Evolutionary conservation across 176 grass and related monocot species (phyloP).

Genomic region (Oryza glaberrima): DNA sequence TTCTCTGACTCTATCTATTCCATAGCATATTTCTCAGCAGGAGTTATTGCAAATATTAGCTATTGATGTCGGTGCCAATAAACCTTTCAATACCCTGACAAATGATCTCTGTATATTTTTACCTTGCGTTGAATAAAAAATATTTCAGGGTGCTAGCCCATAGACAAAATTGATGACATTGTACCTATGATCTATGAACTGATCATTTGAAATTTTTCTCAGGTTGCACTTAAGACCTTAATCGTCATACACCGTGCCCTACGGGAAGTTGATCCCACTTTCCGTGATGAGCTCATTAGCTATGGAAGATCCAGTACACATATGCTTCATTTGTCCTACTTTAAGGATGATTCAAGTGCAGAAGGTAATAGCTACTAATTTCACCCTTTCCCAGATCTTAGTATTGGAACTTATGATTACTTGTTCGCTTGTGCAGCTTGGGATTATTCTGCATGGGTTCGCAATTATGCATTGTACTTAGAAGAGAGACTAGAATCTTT

Average conservation of each 20-base stretch:
- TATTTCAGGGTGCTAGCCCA: neutral
- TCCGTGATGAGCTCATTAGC: constrained; percentile 87
- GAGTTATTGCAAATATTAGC: neutral
- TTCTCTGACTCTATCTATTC: neutral
- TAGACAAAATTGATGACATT: neutral
- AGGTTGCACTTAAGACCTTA: constrained; percentile 91
- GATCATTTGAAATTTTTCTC: constrained; percentile 13
- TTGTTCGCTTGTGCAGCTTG: constrained; percentile 64
- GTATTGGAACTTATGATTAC: constrained; percentile 23
- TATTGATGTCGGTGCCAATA: neutral
- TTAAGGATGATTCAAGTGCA: constrained; percentile 94
- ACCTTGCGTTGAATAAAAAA: neutral
- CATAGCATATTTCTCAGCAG: neutral
- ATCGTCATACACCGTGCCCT: constrained; percentile 92
- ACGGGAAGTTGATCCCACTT: constrained; percentile 79
- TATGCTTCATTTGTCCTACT: constrained; percentile 84
- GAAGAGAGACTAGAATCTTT: constrained; percentile 92
- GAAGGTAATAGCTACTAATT: constrained; percentile 57
- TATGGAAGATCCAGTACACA: constrained; percentile 75
- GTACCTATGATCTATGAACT: neutral
- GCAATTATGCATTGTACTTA: constrained; percentile 85
- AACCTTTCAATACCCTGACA: neutral
- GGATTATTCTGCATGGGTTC: constrained; percentile 96
- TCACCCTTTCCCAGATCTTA: constrained; percentile 15
- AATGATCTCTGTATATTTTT: neutral